These are phyloP conservation scores for Panellus pusillus DNA, from an alignment of 768 basidiomycete genomes.

Conservation along the genomic window DNA sequence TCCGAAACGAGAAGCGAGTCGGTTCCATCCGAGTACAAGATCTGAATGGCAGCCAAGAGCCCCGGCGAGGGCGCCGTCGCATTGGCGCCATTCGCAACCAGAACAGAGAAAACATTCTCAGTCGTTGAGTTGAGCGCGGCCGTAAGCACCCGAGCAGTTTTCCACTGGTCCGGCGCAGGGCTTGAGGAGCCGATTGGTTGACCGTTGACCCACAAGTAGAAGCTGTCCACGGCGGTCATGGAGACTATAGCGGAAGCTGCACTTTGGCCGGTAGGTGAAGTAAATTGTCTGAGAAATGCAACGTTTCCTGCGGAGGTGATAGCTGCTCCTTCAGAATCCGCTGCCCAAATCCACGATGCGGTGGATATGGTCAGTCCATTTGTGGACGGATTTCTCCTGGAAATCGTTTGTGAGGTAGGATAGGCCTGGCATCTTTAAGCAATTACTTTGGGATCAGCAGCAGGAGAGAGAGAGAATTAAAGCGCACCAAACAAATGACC, in stretches of 20 bases:
- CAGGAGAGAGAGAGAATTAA: too few relatives aligned
- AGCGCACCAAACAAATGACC: too few relatives aligned
- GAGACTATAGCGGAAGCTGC: neutral
- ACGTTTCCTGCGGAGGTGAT: neutral
- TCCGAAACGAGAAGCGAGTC: neutral
- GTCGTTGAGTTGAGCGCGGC: slow-evolving; percentile 2
- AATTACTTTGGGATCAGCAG: too few relatives aligned
- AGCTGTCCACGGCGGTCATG: neutral
- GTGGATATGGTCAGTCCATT: neutral
- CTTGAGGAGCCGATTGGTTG: neutral
- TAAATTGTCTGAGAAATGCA: neutral
- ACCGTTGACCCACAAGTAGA: neutral
- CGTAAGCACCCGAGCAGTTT: neutral
- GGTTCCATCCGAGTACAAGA: slow-evolving; percentile 2
- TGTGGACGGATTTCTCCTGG: neutral
- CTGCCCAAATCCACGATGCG: neutral
- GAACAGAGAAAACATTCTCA: neutral
- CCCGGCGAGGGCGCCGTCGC: neutral
- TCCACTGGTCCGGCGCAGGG: neutral
- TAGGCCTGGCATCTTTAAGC: neutral
- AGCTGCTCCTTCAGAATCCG: neutral
- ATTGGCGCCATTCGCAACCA: neutral
- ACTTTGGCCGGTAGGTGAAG: neutral
- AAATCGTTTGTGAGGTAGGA: neutral
- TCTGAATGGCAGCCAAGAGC: slow-evolving; percentile 3